phyloP scores from a whole-genome alignment of 371 early-diverging fungal genomes.

The Mortierella sp. region DNA sequence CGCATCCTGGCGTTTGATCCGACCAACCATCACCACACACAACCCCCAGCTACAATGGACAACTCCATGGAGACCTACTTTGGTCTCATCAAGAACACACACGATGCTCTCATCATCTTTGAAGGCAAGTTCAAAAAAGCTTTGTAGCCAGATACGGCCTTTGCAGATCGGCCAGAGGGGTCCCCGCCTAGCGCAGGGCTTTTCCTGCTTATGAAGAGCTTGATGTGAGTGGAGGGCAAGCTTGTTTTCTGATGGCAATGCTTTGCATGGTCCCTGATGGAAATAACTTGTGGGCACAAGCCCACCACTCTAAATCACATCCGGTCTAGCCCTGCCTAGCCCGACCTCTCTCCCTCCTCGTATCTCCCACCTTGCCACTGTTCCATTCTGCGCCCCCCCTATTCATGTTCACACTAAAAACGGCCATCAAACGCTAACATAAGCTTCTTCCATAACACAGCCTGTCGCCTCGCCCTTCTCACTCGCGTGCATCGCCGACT shows the following conservation, averaged over 20 bases:
- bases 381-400: neutral
- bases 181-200: too few relatives aligned
- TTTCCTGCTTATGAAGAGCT: too few relatives aligned
- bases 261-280: neutral
- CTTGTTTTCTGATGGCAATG: too few relatives aligned
- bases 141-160: neutral
- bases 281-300: too few relatives aligned
- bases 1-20: too few relatives aligned
- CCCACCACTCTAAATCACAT: neutral
- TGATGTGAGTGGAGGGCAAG: too few relatives aligned
- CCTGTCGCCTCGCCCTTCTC: constrained; percentile 73
- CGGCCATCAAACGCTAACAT: neutral
- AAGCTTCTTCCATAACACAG: constrained; percentile 38
- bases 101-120: constrained; percentile 84
- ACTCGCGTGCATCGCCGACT: constrained; percentile 81
- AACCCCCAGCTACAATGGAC: constrained; percentile 20
- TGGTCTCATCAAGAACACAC: constrained; percentile 81
- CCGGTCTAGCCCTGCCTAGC: constrained; percentile 5
- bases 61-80: constrained; percentile 75
- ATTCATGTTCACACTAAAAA: too few relatives aligned
- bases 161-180: too few relatives aligned
- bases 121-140: constrained; percentile 67
- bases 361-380: neutral
- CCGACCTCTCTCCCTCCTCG: neutral
- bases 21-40: constrained; percentile 5